A percentile compares a stretch with the other conserved stretches of the same genome.
These are phyloP conservation scores for Backusella luteola DNA, from an alignment of 192 early-diverging fungal species.

Conservation along the genomic window DNA sequence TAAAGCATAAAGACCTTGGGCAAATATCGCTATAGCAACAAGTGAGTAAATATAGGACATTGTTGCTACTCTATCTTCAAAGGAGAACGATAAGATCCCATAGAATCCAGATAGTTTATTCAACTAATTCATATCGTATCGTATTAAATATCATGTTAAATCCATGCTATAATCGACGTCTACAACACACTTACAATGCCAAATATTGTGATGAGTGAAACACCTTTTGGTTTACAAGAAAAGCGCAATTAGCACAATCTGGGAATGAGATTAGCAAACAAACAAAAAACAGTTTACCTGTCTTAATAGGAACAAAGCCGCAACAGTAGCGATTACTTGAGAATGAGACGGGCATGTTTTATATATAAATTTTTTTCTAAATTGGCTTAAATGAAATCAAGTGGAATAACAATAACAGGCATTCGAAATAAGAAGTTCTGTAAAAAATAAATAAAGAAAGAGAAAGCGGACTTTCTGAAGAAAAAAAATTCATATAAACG, in stretches of 20 bases:
- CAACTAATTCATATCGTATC: constrained; percentile 17
- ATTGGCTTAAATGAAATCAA: background rate
- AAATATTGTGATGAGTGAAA: constrained; percentile 18
- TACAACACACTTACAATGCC: constrained; percentile 16
- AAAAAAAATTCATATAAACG: background rate
- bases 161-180: background rate
- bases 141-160: background rate
- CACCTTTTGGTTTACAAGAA: constrained; percentile 4
- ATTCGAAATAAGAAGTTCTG: background rate
- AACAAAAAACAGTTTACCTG: constrained; percentile 5
- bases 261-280: background rate
- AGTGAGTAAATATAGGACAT: constrained; percentile 31
- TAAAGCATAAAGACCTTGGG: constrained; percentile 26
- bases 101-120: constrained; percentile 41
- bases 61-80: constrained; percentile 19
- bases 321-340: constrained; percentile 7
- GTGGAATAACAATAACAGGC: background rate
- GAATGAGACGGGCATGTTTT: constrained; percentile 7
- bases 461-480: background rate
- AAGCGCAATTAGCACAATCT: background rate
- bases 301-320: constrained; percentile 17
- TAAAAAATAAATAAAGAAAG: background rate
- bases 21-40: constrained; percentile 20
- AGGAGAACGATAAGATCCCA: constrained; percentile 35
- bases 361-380: background rate